phyloP scores from a whole-genome alignment of 140 eudicot species.

The Senecio squalidus region DNA sequence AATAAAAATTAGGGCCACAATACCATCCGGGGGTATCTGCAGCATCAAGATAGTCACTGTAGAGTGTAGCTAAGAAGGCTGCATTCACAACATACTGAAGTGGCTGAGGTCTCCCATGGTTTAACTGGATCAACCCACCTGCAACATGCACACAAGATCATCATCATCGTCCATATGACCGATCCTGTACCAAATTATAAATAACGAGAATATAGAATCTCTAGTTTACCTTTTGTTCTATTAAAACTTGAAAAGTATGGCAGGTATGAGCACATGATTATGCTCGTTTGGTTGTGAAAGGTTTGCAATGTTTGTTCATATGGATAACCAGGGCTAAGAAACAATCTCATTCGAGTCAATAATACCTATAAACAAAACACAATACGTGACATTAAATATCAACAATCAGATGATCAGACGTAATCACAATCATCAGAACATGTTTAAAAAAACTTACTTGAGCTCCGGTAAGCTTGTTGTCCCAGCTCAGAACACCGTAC shows the following conservation, averaged over 20 bases:
- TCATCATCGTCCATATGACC: neutral
- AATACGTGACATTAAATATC: neutral
- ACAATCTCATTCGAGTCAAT: slow-evolving; percentile 82
- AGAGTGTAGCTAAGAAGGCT: slow-evolving; percentile 87
- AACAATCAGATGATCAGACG: neutral
- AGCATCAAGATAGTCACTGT: slow-evolving; percentile 87
- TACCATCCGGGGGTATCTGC: slow-evolving; percentile 97
- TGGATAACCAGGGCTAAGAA: slow-evolving; percentile 93
- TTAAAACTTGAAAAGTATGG: slow-evolving; percentile 80
- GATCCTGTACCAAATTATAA: neutral
- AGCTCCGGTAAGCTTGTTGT: slow-evolving; percentile 94
- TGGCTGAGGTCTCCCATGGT: slow-evolving; percentile 96
- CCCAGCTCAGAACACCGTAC: slow-evolving; percentile 97
- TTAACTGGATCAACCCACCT: slow-evolving; percentile 93
- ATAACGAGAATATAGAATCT: neutral
- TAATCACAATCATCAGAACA: neutral
- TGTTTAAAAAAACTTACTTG: slow-evolving; percentile 53
- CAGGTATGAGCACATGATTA: slow-evolving; percentile 85
- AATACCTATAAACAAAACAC: slow-evolving; percentile 50
- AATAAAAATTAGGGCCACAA: slow-evolving; percentile 89
- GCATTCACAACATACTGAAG: slow-evolving; percentile 95
- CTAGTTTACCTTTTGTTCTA: slow-evolving; percentile 71
- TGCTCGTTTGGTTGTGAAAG: slow-evolving; percentile 86
- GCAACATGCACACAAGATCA: slow-evolving; percentile 15
- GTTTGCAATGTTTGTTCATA: slow-evolving; percentile 79